phyloP scores from a whole-genome alignment of 2,329 filamentous ascomycete genomes.

The Anthostomella pinea region DNA sequence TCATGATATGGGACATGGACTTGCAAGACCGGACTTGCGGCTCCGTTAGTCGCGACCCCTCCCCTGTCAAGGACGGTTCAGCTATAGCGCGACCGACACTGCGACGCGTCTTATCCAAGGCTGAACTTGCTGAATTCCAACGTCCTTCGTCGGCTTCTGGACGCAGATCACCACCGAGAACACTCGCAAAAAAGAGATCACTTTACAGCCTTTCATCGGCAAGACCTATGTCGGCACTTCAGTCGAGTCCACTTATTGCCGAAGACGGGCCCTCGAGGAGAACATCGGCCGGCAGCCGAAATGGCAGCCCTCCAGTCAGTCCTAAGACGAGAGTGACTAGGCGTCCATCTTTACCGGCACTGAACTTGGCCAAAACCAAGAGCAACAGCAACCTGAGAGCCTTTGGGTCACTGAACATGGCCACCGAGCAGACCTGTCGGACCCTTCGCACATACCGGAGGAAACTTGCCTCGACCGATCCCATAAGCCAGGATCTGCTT shows the following conservation, averaged over 20 bases:
- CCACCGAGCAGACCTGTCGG: conserved; percentile 63
- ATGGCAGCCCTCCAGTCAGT: conserved; percentile 48
- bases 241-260: conserved; percentile 41
- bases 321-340: conserved; percentile 47
- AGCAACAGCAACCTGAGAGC: conserved; percentile 47
- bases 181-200: conserved; percentile 54
- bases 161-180: conserved; percentile 54
- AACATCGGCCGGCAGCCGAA: conserved; percentile 42
- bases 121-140: conserved; percentile 80
- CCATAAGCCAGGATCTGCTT: conserved; percentile 56
- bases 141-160: conserved; percentile 45
- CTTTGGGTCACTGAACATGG: conserved; percentile 57
- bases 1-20: conserved; percentile 73
- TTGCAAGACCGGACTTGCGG: conserved; percentile 42
- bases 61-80: conserved; percentile 48
- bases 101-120: conserved; percentile 80
- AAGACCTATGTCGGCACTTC: conserved; percentile 31
- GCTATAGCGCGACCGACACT: conserved; percentile 68
- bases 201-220: conserved; percentile 42
- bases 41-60: conserved; percentile 49
- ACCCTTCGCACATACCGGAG: conserved; percentile 61
- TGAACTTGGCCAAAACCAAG: conserved; percentile 50
- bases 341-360: conserved; percentile 53
- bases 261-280: conserved; percentile 49
- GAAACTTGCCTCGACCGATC: conserved; percentile 56